Evolutionary conservation across 495 filamentous ascomycete species (phyloP).

Genomic region (Recurvomyces mirabilis): DNA sequence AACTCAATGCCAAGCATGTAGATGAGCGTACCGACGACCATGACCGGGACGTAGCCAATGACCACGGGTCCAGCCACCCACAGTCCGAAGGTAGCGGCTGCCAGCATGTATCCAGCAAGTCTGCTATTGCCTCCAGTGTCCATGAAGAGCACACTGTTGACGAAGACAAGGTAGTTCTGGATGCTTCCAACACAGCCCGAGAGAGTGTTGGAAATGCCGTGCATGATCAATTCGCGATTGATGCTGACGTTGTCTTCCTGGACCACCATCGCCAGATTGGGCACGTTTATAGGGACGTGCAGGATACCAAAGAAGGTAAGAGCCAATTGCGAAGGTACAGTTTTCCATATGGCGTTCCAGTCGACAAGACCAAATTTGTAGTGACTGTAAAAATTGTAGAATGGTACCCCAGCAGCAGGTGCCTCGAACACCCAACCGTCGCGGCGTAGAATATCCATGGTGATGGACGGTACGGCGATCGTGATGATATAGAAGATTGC

Average conservation of each 20-base stretch:
- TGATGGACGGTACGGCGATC: slow-evolving; percentile 49
- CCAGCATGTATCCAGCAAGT: slow-evolving; percentile 76
- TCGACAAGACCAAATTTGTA: slow-evolving; percentile 47
- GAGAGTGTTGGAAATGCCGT: slow-evolving; percentile 84
- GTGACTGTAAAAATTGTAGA: slow-evolving; percentile 92
- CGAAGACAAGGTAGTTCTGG: slow-evolving; percentile 96
- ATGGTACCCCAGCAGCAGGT: slow-evolving; percentile 72
- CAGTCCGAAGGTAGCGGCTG: slow-evolving; percentile 63
- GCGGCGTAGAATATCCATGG: slow-evolving; percentile 50
- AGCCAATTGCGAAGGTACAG: slow-evolving; percentile 90
- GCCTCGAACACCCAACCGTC: slow-evolving; percentile 84
- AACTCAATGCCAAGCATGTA: slow-evolving; percentile 89
- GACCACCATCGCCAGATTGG: slow-evolving; percentile 75
- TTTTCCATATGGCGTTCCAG: slow-evolving; percentile 68
- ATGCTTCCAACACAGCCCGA: slow-evolving; percentile 82
- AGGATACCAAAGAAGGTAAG: slow-evolving; percentile 94
- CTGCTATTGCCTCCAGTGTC: slow-evolving; percentile 78
- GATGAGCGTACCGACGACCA: slow-evolving; percentile 91
- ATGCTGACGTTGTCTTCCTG: slow-evolving; percentile 86
- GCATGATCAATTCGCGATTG: slow-evolving; percentile 82
- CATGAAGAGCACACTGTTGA: slow-evolving; percentile 92
- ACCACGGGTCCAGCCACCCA: slow-evolving; percentile 74
- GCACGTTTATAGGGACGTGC: slow-evolving; percentile 96
- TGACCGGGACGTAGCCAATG: slow-evolving; percentile 89
- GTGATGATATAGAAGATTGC: slow-evolving; percentile 73